Conservation (phyloP, 345 rosid species). For the Mercurialis annua region DNA sequence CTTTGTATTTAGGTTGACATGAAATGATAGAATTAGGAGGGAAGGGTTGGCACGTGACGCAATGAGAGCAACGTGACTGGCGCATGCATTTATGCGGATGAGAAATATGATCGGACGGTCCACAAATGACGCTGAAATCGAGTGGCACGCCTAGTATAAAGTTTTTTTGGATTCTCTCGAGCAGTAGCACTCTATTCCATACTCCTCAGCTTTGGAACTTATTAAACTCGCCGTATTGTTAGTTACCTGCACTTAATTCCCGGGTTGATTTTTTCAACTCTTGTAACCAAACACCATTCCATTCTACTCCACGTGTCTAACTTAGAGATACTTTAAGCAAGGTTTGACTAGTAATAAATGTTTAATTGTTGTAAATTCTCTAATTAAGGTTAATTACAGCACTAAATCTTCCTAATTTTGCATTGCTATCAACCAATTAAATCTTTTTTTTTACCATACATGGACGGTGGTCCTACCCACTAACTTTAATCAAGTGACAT, state of each 20-base stretch:
- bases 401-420: background rate
- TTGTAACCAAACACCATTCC: background rate
- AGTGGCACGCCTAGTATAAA: constrained; percentile 39
- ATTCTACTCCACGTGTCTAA: constrained; percentile 11
- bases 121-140: constrained; percentile 36
- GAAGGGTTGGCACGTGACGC: constrained; percentile 25
- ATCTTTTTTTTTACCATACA: too few relatives aligned
- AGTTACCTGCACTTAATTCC: constrained; percentile 18
- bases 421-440: background rate
- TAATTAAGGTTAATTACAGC: background rate
- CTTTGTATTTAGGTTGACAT: too few relatives aligned
- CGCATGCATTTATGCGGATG: constrained; percentile 41
- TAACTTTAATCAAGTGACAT: background rate
- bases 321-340: background rate
- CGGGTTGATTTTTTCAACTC: background rate
- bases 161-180: background rate
- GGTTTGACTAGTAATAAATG: background rate
- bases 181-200: constrained; percentile 40
- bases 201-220: constrained; percentile 48
- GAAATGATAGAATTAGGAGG: too few relatives aligned
- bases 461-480: background rate
- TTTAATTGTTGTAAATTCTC: too few relatives aligned
- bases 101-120: constrained; percentile 37
- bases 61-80: constrained; percentile 19
- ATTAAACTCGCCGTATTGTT: constrained; percentile 41